Percentiles rank a stretch among this genome's conserved stretches.
Evolutionary conservation across 306 rosid species (phyloP).

Genomic region (Pyrus betulifolia): DNA sequence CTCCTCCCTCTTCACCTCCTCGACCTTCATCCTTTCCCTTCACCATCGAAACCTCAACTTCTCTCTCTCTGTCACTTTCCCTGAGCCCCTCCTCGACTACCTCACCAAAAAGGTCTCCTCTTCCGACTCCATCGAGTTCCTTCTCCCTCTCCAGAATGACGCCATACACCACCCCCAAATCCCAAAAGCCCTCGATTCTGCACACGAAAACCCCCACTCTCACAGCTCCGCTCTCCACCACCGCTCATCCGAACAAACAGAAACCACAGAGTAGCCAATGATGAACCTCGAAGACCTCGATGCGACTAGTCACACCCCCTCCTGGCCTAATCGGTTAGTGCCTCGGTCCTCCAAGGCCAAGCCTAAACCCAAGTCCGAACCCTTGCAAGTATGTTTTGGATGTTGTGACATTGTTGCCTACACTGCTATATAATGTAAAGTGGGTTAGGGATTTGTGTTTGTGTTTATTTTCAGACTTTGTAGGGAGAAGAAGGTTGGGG

Average conservation of each 20-base stretch:
- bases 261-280: background rate
- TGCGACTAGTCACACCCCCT: conserved; percentile 27
- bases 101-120: no score
- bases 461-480: conserved; percentile 50
- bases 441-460: conserved; percentile 5
- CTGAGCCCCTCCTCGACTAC: no score
- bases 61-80: no score
- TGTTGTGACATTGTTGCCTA: background rate
- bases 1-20: no score
- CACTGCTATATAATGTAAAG: background rate
- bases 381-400: background rate
- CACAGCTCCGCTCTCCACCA: background rate
- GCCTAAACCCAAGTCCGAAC: conserved; percentile 30
- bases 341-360: conserved; percentile 56
- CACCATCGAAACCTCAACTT: no score
- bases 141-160: no score
- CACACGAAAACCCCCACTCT: background rate
- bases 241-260: background rate
- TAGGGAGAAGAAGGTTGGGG: no score
- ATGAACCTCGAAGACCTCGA: conserved; percentile 78
- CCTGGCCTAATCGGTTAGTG: conserved; percentile 51
- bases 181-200: background rate
- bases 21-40: no score
- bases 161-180: no score
- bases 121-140: no score